Evolutionary conservation across 805 yeast species (phyloP).

Genomic region (Kodamaea jinghongensis): DNA sequence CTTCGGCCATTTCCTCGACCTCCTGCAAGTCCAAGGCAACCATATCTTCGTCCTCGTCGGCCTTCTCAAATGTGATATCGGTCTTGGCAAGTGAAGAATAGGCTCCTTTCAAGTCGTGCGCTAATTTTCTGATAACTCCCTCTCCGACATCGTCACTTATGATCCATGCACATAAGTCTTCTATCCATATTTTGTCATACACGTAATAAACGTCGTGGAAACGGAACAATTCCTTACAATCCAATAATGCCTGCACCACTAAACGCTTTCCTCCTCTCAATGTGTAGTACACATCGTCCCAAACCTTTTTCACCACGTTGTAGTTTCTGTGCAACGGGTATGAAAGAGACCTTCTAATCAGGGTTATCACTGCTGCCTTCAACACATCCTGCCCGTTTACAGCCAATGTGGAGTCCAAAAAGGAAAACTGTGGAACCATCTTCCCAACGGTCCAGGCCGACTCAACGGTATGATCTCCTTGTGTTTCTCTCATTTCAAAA

Average conservation of each 20-base stretch:
- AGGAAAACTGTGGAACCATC: constrained; percentile 72
- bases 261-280: constrained; percentile 68
- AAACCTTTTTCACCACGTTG: constrained; percentile 54
- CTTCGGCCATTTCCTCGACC: constrained; percentile 58
- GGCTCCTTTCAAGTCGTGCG: constrained; percentile 59
- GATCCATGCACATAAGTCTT: constrained; percentile 77
- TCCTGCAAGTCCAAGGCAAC: constrained; percentile 50
- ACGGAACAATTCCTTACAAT: constrained; percentile 69
- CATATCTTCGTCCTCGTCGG: constrained; percentile 31
- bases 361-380: constrained; percentile 54
- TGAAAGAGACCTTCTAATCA: constrained; percentile 68
- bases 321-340: constrained; percentile 80
- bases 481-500: constrained; percentile 73
- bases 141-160: constrained; percentile 60
- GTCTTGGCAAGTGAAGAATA: constrained; percentile 35
- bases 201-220: constrained; percentile 83
- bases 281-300: constrained; percentile 71
- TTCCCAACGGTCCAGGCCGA: constrained; percentile 95
- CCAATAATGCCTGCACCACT: constrained; percentile 58
- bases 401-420: constrained; percentile 60
- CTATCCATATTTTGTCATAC: constrained; percentile 71
- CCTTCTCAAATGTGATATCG: constrained; percentile 57
- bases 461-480: constrained; percentile 71
- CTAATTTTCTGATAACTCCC: constrained; percentile 55
- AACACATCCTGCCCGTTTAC: constrained; percentile 36